Percentiles rank a stretch among this genome's conserved stretches.
These are phyloP conservation scores for Theobroma grandiflorum DNA, from an alignment of 441 rosid genomes.

Conservation along the genomic window DNA sequence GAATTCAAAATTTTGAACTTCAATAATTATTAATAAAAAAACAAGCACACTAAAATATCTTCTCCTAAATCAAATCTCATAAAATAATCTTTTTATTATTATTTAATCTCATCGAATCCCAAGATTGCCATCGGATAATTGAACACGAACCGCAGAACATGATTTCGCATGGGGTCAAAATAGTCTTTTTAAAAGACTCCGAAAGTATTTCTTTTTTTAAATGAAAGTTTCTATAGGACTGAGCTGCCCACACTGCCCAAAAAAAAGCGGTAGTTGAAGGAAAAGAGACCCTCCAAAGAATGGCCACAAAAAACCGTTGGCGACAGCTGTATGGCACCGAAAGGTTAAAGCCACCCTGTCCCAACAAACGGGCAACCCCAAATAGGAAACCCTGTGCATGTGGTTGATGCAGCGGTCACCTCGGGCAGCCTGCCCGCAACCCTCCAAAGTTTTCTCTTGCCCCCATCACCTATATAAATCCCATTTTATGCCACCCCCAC, in stretches of 20 bases:
- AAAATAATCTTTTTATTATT: not conserved
- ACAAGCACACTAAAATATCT: not conserved
- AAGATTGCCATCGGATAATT: not conserved
- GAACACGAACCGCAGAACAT: not conserved
- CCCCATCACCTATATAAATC: conserved; percentile 17
- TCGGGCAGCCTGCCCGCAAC: conserved; percentile 8
- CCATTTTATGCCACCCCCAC: not conserved
- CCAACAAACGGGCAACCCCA: conserved; percentile 10
- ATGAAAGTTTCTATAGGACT: not conserved
- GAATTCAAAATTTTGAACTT: not conserved
- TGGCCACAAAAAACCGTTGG: conserved; percentile 33
- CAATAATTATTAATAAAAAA: not conserved
- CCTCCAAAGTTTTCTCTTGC: not conserved
- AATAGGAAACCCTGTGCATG: not conserved
- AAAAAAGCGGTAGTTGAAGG: not conserved
- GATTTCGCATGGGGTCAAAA: conserved; percentile 9
- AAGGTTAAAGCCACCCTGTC: conserved; percentile 30
- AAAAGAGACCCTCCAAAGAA: conserved; percentile 7
- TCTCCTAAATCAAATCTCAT: not conserved
- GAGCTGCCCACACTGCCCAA: not conserved
- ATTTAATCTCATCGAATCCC: not conserved
- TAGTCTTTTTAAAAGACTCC: not conserved
- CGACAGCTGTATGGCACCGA: conserved; percentile 49
- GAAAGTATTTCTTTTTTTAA: not conserved
- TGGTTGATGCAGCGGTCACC: not conserved